These are phyloP conservation scores for Kandelia obovata DNA, from an alignment of 345 rosid genomes.

Conservation along the genomic window DNA sequence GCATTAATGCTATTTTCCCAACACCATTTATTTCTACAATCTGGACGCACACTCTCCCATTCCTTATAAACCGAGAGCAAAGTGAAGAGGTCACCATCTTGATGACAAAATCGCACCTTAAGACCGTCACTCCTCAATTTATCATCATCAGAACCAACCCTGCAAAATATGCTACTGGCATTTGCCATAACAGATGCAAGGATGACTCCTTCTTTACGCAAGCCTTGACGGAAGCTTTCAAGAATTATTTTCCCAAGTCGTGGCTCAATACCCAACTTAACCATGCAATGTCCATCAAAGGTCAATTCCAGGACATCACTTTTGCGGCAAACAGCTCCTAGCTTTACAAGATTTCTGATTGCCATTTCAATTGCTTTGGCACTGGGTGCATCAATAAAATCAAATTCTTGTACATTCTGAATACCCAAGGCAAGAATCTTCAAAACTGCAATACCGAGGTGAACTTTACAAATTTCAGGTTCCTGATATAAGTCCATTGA, in stretches of 20 bases:
- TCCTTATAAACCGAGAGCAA: conserved; percentile 76
- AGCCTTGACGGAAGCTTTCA: conserved; percentile 44
- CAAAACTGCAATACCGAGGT: conserved; percentile 83
- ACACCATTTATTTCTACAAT: conserved; percentile 72
- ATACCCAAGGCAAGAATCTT: conserved; percentile 77
- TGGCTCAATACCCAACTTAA: conserved; percentile 89
- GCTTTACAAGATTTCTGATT: conserved; percentile 61
- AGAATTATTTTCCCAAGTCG: conserved; percentile 77
- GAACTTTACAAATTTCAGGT: conserved; percentile 88
- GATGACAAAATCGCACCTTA: conserved; percentile 83
- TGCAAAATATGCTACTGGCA: conserved; percentile 83
- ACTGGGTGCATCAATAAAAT: conserved; percentile 87
- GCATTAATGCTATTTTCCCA: conserved; percentile 95
- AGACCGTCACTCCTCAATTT: conserved; percentile 73
- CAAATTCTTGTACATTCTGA: conserved; percentile 53
- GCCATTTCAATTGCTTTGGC: conserved; percentile 66
- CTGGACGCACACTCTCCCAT: conserved; percentile 56
- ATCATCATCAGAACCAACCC: conserved; percentile 67
- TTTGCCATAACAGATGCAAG: conserved; percentile 92
- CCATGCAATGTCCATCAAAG: conserved; percentile 51
- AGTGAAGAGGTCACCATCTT: conserved; percentile 75
- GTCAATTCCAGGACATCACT: conserved; percentile 55
- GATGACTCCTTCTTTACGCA: conserved; percentile 80
- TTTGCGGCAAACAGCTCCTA: conserved; percentile 60
- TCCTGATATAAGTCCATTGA: conserved; percentile 62